phyloP scores from a whole-genome alignment of 2,329 filamentous ascomycete genomes.

The Byssoonygena ceratinophila region DNA sequence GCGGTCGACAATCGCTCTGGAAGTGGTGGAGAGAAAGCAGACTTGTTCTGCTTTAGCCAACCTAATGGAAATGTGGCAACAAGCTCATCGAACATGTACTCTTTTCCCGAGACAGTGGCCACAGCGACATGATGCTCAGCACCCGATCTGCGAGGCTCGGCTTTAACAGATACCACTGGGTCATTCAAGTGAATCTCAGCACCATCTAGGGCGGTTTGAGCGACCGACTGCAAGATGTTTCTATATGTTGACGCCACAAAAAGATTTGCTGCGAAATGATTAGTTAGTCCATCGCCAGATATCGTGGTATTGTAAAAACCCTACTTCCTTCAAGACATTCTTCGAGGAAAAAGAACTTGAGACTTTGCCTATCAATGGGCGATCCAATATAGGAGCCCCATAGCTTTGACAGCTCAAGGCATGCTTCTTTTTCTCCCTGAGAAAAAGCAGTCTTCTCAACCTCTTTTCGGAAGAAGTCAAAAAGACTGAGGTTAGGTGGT shows the following conservation, averaged over 20 bases:
- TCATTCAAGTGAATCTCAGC: constrained; percentile 42
- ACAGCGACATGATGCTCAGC: constrained; percentile 36
- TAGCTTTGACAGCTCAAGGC: constrained; percentile 47
- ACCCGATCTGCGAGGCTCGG: constrained; percentile 18
- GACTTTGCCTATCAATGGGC: constrained; percentile 48
- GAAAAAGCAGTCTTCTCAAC: constrained; percentile 34
- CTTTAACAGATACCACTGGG: constrained; percentile 34
- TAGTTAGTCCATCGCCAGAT: constrained; percentile 6
- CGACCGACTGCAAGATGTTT: constrained; percentile 46
- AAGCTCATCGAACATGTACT: constrained; percentile 41
- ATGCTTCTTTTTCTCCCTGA: constrained; percentile 36
- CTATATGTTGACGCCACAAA: constrained; percentile 53
- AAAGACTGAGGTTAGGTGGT: constrained; percentile 42
- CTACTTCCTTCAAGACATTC: constrained; percentile 53
- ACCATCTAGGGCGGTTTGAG: constrained; percentile 38
- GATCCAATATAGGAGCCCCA: constrained; percentile 57
- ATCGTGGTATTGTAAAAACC: constrained; percentile 15
- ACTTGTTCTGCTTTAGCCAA: constrained; percentile 42
- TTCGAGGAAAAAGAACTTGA: constrained; percentile 56
- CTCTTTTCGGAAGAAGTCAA: constrained; percentile 47
- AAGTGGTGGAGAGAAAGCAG: constrained; percentile 38
- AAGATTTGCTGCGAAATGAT: constrained; percentile 43
- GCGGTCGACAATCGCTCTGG: constrained; percentile 35
- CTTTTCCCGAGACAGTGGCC: constrained; percentile 30
- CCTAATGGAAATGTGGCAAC: constrained; percentile 45